phyloP scores from a whole-genome alignment of 192 early-diverging fungal species.

The Coemansia reversa region DNA sequence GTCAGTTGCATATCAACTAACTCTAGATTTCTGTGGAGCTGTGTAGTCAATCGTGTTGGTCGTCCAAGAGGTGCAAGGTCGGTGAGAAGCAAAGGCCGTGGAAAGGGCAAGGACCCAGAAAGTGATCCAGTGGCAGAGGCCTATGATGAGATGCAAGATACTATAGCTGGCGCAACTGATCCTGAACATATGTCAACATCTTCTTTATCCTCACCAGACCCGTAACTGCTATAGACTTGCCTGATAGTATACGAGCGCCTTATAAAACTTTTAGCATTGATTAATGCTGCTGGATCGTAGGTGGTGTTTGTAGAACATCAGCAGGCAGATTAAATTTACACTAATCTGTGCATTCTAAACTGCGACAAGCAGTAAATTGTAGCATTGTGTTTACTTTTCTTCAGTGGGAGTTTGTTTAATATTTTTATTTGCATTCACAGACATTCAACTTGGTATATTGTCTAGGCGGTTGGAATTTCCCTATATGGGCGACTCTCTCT shows the following conservation, averaged over 20 bases:
- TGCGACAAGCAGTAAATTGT: background rate
- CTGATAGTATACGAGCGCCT: background rate
- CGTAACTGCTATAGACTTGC: background rate
- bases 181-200: constrained; percentile 9
- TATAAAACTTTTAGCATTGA: background rate
- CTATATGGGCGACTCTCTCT: constrained; percentile 25
- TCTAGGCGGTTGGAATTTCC: background rate
- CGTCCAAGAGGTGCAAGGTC: constrained; percentile 45
- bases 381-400: background rate
- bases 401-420: background rate
- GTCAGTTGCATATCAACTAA: no score
- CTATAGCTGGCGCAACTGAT: background rate
- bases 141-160: background rate
- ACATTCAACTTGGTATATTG: constrained; percentile 1
- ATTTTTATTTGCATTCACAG: background rate
- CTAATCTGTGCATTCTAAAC: background rate
- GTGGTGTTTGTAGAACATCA: background rate
- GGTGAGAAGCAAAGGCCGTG: constrained; percentile 30
- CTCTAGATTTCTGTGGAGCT: no score
- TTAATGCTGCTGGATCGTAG: background rate
- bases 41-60: constrained; percentile 53
- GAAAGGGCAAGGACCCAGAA: constrained; percentile 22
- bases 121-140: background rate
- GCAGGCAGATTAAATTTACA: background rate
- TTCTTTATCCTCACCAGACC: background rate